phyloP scores from a whole-genome alignment of 2,329 filamentous ascomycete species.

The Aspergillus nomiae region DNA sequence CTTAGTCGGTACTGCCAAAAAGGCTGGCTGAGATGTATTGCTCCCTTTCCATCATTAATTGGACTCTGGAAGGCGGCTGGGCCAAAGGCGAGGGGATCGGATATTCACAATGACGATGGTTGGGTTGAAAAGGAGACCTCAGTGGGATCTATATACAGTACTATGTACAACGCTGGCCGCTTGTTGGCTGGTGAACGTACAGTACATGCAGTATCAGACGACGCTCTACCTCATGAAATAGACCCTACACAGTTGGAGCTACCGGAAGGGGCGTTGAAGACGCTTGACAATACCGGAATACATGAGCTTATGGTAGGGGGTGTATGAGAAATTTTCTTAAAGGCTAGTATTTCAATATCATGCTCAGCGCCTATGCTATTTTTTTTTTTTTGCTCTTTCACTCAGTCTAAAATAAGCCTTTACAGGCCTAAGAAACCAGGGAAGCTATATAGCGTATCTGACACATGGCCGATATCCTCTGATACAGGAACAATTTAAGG shows the following conservation, averaged over 20 bases:
- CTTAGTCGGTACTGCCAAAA: not conserved
- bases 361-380: not conserved
- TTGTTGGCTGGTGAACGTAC: not conserved
- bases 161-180: not conserved
- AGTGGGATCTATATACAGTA: constrained; percentile 2
- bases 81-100: not conserved
- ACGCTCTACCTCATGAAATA: not conserved
- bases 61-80: constrained; percentile 2
- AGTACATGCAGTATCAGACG: not conserved
- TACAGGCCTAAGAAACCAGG: no score
- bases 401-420: no score
- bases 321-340: not conserved
- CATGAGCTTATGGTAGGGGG: not conserved
- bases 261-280: not conserved
- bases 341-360: not conserved
- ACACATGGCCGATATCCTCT: no score
- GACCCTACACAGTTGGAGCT: not conserved
- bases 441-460: no score
- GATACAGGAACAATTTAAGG: no score
- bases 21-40: constrained; percentile 2
- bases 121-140: not conserved
- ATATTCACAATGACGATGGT: constrained; percentile 6
- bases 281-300: not conserved
- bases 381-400: not conserved
- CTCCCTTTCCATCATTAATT: not conserved